A percentile compares a stretch with the other conserved stretches of the same genome.
phyloP scores from a whole-genome alignment of 768 basidiomycete genomes.

The Hirschioporus abietinus region DNA sequence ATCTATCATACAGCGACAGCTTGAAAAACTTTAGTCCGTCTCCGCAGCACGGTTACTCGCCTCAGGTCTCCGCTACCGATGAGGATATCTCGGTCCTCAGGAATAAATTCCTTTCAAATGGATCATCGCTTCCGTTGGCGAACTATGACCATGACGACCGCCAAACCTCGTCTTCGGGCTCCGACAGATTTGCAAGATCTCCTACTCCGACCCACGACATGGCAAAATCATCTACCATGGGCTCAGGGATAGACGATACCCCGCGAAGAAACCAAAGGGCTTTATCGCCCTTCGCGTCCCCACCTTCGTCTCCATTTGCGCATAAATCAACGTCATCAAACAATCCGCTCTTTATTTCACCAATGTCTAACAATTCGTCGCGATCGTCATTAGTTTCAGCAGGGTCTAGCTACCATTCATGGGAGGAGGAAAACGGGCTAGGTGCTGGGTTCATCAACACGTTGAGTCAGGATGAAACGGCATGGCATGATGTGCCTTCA shows the following conservation, averaged over 20 bases:
- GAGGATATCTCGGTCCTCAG: neutral
- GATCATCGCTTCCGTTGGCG: constrained; percentile 2
- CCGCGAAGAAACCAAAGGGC: neutral
- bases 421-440: constrained; percentile 54
- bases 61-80: neutral
- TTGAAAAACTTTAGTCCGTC: neutral
- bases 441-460: constrained; percentile 38
- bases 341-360: constrained; percentile 59
- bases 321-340: constrained; percentile 37
- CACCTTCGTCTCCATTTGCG: constrained; percentile 43
- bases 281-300: neutral
- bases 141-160: constrained; percentile 16
- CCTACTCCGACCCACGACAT: constrained; percentile 61
- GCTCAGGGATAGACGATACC: neutral
- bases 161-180: constrained; percentile 3
- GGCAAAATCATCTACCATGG: constrained; percentile 15
- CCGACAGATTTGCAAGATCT: constrained; percentile 41
- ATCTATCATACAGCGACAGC: neutral
- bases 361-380: constrained; percentile 62
- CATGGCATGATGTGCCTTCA: constrained; percentile 61
- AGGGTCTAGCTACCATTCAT: constrained; percentile 84
- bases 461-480: constrained; percentile 49
- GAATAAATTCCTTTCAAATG: neutral
- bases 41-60: neutral
- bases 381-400: constrained; percentile 74